Base-by-base conservation (phyloP, 2,329 filamentous ascomycete genomes). In the Aspergillus glaucus region DNA sequence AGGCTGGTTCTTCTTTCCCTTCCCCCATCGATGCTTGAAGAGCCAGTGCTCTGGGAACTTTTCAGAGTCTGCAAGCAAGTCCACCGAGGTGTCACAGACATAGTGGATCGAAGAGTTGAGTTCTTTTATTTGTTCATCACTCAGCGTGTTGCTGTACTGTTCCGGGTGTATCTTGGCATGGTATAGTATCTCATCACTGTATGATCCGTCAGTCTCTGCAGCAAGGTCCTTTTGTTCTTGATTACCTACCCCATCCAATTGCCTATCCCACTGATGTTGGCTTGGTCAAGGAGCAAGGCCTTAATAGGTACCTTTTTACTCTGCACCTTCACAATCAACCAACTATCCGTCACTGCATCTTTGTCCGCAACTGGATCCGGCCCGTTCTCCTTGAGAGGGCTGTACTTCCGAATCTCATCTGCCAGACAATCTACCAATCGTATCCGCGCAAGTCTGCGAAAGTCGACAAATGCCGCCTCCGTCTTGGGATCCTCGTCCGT, bases 141-240 rank as follows among this genome's bases (percentile, higher is more conserved):
- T 77, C 56, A 97, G 86, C 0, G 87, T 87, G 61, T 96, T 85
- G 69, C 86, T 89, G 70, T 94, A 94, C 65, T 95, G 89, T 66
- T 96, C 92, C 0, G 93, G 93, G 57, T 98, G 92, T 14, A 97
- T 79, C 44, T 80, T 83, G 4, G 93, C 87, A 58, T 97, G 85
- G 62, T 91, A 98, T 45, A 98, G 75, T 6, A 95, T 85, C 67
- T 98, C 93, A 63, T 98, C 93, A 1, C 79, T 79, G 45, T 21
- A 36, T 22, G 37, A 9, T 4, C 6, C 19, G 46, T 60, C 22
- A 56, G 47, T 37, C 19, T 49, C 10, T 44, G 24, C 22, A 37
- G 17, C 32, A 15, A 21, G 26, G n/a, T 1, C 21, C 14, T 6
- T 17, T 8, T 10, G 4, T 22, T 39, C 9, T 19, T 47, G 4